Percentiles rank a stretch among this genome's conserved stretches.
Evolutionary conservation across 1,139 yeast genomes (phyloP).

Genomic region (Nakaseomyces glabratus): DNA sequence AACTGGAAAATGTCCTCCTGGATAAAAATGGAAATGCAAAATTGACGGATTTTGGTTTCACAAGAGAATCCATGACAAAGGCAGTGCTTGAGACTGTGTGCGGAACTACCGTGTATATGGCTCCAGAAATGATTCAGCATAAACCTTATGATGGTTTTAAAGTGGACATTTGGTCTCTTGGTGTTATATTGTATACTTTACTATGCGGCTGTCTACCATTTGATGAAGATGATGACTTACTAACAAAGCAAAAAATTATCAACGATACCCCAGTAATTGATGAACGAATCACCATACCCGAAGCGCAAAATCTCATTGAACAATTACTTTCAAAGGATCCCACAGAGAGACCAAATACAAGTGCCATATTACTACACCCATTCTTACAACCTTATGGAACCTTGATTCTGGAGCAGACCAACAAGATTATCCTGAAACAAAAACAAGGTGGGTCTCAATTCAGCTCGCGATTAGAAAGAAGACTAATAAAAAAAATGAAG

Average conservation of each 20-base stretch:
- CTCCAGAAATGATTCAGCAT: constrained; percentile 70
- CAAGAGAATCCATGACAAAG: constrained; percentile 60
- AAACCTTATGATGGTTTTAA: constrained; percentile 72
- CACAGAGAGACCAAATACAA: constrained; percentile 48
- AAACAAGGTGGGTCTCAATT: constrained; percentile 37
- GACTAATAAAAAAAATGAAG: constrained; percentile 53
- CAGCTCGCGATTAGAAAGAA: constrained; percentile 54
- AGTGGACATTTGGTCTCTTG: constrained; percentile 87
- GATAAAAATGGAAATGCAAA: constrained; percentile 65
- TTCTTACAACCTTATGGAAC: constrained; percentile 47
- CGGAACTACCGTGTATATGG: constrained; percentile 95
- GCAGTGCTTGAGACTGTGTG: constrained; percentile 73
- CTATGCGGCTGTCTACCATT: constrained; percentile 86
- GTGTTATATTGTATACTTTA: constrained; percentile 86
- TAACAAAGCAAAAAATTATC: constrained; percentile 53
- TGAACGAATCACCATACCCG: constrained; percentile 37
- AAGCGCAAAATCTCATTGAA: constrained; percentile 43
- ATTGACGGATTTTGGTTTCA: constrained; percentile 88
- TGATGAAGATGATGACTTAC: constrained; percentile 64
- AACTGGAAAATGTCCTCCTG: constrained; percentile 72
- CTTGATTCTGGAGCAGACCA: constrained; percentile 35
- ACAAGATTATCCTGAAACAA: constrained; percentile 37
- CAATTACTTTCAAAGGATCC: constrained; percentile 62
- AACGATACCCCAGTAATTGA: constrained; percentile 48
- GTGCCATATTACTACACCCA: constrained; percentile 53